Conservation (phyloP, 768 basidiomycete species). For the Termitomyces sp. region DNA sequence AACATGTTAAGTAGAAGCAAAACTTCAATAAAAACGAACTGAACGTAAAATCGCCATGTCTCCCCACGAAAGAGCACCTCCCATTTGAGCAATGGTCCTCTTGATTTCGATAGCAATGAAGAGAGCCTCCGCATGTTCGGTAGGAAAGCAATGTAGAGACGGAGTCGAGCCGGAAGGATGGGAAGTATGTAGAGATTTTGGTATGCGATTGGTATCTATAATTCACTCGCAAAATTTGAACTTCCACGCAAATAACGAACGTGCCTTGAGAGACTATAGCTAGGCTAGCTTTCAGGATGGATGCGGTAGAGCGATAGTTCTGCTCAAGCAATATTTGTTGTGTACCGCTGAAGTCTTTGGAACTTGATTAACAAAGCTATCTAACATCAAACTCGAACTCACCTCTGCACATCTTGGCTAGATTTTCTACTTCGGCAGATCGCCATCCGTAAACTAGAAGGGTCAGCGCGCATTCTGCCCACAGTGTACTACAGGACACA, state of each 20-base stretch:
- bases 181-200: conserved; percentile 65
- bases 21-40: conserved; percentile 18
- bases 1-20: not conserved
- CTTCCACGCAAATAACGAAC: conserved; percentile 1
- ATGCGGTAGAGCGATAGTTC: conserved; percentile 81
- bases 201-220: conserved; percentile 68
- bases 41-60: conserved; percentile 82
- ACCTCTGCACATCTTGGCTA: conserved; percentile 68
- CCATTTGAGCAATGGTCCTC: conserved; percentile 65
- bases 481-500: conserved; percentile 5
- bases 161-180: conserved; percentile 61
- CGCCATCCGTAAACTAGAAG: conserved; percentile 78
- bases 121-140: conserved; percentile 57
- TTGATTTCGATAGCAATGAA: conserved; percentile 79
- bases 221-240: not conserved
- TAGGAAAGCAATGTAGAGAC: conserved; percentile 43
- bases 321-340: conserved; percentile 73
- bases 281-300: conserved; percentile 66
- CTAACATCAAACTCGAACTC: not conserved
- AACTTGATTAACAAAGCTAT: not conserved
- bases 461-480: not conserved
- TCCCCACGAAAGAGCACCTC: conserved; percentile 62
- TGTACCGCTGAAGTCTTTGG: conserved; percentile 57
- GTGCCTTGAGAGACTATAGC: conserved; percentile 81
- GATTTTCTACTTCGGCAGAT: conserved; percentile 70